Conservation (phyloP, 345 rosid genomes). For the Pseudoturritis turrita region DNA sequence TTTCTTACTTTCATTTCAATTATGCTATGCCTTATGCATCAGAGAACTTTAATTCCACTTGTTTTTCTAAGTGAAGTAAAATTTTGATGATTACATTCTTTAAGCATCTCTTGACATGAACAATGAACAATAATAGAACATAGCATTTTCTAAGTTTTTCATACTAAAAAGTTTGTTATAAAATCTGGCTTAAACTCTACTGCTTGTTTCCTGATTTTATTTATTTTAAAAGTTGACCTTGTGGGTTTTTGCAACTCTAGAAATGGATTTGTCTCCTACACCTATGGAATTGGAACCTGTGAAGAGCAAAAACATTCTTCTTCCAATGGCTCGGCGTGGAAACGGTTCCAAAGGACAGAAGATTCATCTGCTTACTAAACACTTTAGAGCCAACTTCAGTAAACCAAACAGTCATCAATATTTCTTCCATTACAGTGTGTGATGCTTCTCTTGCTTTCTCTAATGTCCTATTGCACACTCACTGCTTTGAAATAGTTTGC, state of each 20-base stretch:
- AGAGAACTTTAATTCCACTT: too few relatives aligned
- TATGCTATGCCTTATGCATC: too few relatives aligned
- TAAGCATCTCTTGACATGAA: too few relatives aligned
- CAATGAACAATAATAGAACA: too few relatives aligned
- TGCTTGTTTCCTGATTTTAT: too few relatives aligned
- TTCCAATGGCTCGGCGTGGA: constrained; percentile 60
- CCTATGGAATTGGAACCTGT: constrained; percentile 39
- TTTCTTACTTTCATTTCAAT: too few relatives aligned
- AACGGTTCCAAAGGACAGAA: constrained; percentile 55
- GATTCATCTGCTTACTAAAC: constrained; percentile 54
- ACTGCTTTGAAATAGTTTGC: background rate
- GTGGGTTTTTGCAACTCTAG: background rate
- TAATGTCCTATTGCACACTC: background rate
- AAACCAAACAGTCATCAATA: constrained; percentile 35
- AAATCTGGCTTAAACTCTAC: too few relatives aligned
- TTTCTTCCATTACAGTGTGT: constrained; percentile 73
- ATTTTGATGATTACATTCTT: too few relatives aligned
- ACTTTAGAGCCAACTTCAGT: constrained; percentile 55
- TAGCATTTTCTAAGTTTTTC: too few relatives aligned
- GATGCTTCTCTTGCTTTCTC: constrained; percentile 22
- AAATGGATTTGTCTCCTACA: constrained; percentile 40
- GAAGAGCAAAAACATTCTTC: constrained; percentile 35
- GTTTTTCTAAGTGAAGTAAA: too few relatives aligned
- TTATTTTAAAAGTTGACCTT: too few relatives aligned
- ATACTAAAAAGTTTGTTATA: too few relatives aligned